These are phyloP conservation scores for Monosporascus sp. DNA, from an alignment of 2,329 filamentous ascomycete species.

Conservation along the genomic window DNA sequence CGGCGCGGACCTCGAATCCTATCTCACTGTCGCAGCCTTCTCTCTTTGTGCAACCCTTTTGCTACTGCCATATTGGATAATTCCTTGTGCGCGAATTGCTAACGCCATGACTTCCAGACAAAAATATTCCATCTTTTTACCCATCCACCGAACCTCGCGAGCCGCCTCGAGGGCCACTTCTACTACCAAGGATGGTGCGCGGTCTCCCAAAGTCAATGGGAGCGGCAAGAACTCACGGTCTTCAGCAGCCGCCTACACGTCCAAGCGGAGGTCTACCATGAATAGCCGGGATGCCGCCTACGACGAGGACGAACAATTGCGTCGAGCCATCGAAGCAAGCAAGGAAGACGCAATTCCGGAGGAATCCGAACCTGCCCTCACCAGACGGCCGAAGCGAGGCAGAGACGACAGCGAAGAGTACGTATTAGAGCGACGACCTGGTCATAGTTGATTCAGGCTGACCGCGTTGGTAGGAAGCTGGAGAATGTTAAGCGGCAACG, in stretches of 20 bases:
- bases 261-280: slow-evolving; percentile 92
- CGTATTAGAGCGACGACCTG: slow-evolving; percentile 32
- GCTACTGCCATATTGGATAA: not conserved
- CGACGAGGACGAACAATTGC: slow-evolving; percentile 85
- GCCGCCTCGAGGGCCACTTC: slow-evolving; percentile 59
- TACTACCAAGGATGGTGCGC: slow-evolving; percentile 55
- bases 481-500: slow-evolving; percentile 74
- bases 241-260: slow-evolving; percentile 45
- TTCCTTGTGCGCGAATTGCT: slow-evolving; percentile 22
- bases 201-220: slow-evolving; percentile 44
- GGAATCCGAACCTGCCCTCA: slow-evolving; percentile 42
- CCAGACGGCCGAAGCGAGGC: slow-evolving; percentile 70
- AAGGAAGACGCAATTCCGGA: slow-evolving; percentile 66
- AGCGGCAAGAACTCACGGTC: slow-evolving; percentile 52
- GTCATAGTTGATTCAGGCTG: slow-evolving; percentile 14
- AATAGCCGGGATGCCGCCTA: slow-evolving; percentile 94
- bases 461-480: slow-evolving; percentile 51
- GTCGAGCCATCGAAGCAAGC: slow-evolving; percentile 89
- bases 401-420: slow-evolving; percentile 94
- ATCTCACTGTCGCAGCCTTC: slow-evolving; percentile 14
- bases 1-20: slow-evolving; percentile 10
- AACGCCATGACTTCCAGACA: slow-evolving; percentile 43
- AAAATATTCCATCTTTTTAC: slow-evolving; percentile 62
- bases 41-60: slow-evolving; percentile 14
- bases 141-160: slow-evolving; percentile 51